phyloP scores from a whole-genome alignment of 257 asterid genomes.

The Solanum virginianum region DNA sequence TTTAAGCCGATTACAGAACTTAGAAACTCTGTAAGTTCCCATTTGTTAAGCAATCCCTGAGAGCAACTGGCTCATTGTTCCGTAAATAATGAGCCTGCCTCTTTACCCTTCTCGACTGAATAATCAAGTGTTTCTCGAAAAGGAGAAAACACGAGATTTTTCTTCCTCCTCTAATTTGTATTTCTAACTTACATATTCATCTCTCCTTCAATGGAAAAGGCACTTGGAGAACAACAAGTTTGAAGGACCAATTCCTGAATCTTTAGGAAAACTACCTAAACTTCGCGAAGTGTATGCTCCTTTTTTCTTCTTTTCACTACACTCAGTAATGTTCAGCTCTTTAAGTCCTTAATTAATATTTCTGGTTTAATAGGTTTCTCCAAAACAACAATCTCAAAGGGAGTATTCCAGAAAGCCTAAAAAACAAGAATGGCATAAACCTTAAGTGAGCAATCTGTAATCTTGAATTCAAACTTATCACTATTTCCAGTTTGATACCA shows the following conservation, averaged over 20 bases:
- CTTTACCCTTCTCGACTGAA: not conserved
- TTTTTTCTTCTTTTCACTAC: not conserved
- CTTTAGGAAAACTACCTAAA: slow-evolving; percentile 39
- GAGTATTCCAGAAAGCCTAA: slow-evolving; percentile 33
- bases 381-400: slow-evolving; percentile 52
- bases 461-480: not conserved
- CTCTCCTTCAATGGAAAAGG: slow-evolving; percentile 13
- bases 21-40: slow-evolving; percentile 54
- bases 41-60: not conserved
- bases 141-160: not conserved
- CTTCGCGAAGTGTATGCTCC: slow-evolving; percentile 53
- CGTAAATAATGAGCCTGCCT: not conserved
- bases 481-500: not conserved
- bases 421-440: slow-evolving; percentile 19
- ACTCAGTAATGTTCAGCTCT: not conserved
- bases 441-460: slow-evolving; percentile 24
- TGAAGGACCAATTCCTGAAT: slow-evolving; percentile 52
- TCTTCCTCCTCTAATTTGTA: not conserved
- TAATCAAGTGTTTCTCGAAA: not conserved
- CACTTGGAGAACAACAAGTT: slow-evolving; percentile 73
- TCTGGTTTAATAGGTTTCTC: slow-evolving; percentile 37
- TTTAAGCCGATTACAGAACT: slow-evolving; percentile 34
- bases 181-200: not conserved
- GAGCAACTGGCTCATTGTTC: not conserved
- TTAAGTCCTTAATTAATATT: not conserved